Base-by-base conservation (phyloP, 176 grass and related monocot genomes). In the Triticum urartu region DNA sequence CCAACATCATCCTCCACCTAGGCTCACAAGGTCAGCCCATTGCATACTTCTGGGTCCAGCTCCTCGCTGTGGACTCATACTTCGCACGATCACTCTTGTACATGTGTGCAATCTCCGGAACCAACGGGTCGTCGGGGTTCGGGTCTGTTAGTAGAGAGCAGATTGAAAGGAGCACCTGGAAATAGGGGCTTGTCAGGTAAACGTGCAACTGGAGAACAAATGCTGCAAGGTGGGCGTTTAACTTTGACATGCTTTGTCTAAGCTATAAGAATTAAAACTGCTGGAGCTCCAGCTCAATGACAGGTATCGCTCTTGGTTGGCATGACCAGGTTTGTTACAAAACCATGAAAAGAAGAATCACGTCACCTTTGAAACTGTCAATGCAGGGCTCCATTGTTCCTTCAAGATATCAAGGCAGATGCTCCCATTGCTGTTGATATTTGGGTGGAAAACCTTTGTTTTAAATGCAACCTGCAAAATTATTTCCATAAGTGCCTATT, bases 361-460 rank as follows among this genome's bases (percentile, higher is more conserved):
- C 61, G 25, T 61, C 20, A 85, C 89, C 89, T 91, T 88, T 7
- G 89, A 91, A 77, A 91, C 85, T 43, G 86, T 91, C 86, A 91
- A 77, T 7, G 89, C 89, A 81, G 89, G 89, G 81, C 89, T 91
- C 89, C 89, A 91, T 39, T 91, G 89, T 20, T 91, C 89, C 86
- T 91, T 91, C 30, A 91, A 68, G 70, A 91, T 91, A 88, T 91
- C 89, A 91, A 91, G 89, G 52, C 89, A 91, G 40, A 91, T 91
- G 86, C 89, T 91, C 34, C 89, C 89, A 21, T 91, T 91, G 68
- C 86, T 88, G 77, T 91, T 91, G 86, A 91, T 77, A 25, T 91
- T 91, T 30, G 89, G 89, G 43, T 91, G 89, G 77, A 88, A 91
- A 81, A 91, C 86, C 69, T 88, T 91, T 0, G 89, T 91, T 82